Evolutionary conservation across 352 stramenopile genomes (phyloP), one percentile per base, ranked within the genome.

Genomic region (Aphanomyces euteiches): DNA sequence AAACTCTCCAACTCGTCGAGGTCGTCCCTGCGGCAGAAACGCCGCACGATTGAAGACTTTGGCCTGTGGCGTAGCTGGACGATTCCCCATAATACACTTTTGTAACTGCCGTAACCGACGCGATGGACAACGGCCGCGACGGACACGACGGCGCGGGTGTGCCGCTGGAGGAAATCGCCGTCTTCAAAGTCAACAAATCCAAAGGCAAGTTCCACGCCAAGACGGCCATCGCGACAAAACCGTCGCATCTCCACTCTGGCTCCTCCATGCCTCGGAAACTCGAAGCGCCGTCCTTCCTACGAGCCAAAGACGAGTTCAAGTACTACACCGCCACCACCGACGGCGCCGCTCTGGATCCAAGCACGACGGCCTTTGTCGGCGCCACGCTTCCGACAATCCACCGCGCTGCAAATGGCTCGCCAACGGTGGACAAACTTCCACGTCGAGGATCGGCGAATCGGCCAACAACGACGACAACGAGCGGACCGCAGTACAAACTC

Each of bases 341-440:
- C 43, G 10, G 43, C 43, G 43, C 17, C 43, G 43, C 43, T 50
- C 43, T 50, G 10, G 43, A n/a, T n/a, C 43, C 43, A n/a, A 12
- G 1, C 10, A 50, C 43, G 54, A n/a, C 28, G 19, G n/a, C 15
- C 17, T 61, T 61, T 61, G 54, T 61, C 6, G 54, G 54, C 17
- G 54, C 54, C 5, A 61, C 54, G 17, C 54, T 61, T 12, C 54
- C 54, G 6, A 61, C 28, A 13, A 5, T 61, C 54, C 19, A 61
- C 21, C 54, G 54, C 43, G 17, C 10, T 12, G 17, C 43, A n/a
- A 50, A 12, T n/a, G 17, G 17, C 10, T 12, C 17, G 43, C 43
- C 17, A 50, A 50, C 43, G 10, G 17, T n/a, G 43, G 43, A n/a
- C 43, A n/a, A n/a, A n/a, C 17, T 50, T 50, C 10, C 10, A 50